Evolutionary conservation across 2,329 filamentous ascomycete genomes (phyloP), one percentile per base, ranked within the genome.

Genomic region (Aciculosporium take): DNA sequence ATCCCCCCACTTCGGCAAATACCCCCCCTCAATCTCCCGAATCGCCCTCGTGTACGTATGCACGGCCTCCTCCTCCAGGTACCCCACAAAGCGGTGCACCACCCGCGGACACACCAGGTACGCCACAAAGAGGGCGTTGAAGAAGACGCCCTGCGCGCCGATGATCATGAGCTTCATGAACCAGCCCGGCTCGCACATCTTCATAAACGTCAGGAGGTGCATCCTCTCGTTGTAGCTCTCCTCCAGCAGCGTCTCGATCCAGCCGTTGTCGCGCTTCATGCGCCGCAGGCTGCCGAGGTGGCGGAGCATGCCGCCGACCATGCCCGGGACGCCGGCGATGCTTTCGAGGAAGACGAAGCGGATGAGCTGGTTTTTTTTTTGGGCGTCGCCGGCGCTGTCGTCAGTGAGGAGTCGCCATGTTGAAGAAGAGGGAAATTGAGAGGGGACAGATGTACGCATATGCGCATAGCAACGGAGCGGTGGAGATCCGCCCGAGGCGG

Each of bases 31-130:
- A 20, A 98, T 74, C 55, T 96, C 91, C 49, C 78, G 69, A 52
- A 96, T 83, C 46, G 86, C 84, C 38, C 87, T 79, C 0, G 86
- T 91, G 66, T 98, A 98, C 0, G 91, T 98, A 56, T 94, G 74
- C 1, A 96, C 89, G 7, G 91, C 91, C 62, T 98, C 91, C 60
- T 98, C 91, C 62, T 98, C 91, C 10, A 98, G 76, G 53, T 96
- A 96, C 2, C 88, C 91, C 40, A 96, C 88, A 60, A 98, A 96
- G 34, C 91, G 81, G 61, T 98, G 91, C 55, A 84, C 89, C 48
- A 85, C 89, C 46, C 80, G 78, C 6, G 91, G 89, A 1, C 81
- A 86, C 45, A 94, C 55, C 27, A 98, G 77, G 63, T 96, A 96
- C 36, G 81, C 73, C 47, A 94, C 45, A 70, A 98, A 96, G 58